A percentile compares a stretch with the other conserved stretches of the same genome.
phyloP scores from a whole-genome alignment of 495 filamentous ascomycete species.

The Beverwykella pulmonaria region DNA sequence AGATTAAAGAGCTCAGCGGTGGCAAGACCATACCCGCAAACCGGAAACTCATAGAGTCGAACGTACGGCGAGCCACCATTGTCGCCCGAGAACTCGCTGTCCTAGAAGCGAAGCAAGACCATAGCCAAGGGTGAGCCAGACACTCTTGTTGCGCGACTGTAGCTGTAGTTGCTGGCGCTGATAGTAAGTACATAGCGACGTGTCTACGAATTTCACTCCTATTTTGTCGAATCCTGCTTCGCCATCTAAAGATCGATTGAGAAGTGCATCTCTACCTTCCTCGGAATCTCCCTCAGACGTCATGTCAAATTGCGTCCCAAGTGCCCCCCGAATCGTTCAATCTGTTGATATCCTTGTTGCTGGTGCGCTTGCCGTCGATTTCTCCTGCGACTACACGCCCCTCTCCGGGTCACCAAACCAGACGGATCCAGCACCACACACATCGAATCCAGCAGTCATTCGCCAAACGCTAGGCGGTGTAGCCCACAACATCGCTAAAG shows the following conservation, averaged over 20 bases:
- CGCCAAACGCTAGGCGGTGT: conserved; percentile 88
- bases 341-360: conserved; percentile 73
- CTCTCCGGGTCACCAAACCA: conserved; percentile 39
- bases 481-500: conserved; percentile 86
- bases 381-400: conserved; percentile 76
- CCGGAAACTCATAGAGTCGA: conserved; percentile 72
- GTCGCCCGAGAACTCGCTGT: conserved; percentile 76
- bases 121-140: conserved; percentile 35
- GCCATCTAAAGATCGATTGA: not conserved
- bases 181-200: conserved; percentile 35
- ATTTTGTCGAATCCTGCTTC: conserved; percentile 6
- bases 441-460: conserved; percentile 84
- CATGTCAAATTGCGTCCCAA: no score
- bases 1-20: conserved; percentile 78
- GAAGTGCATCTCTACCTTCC: not conserved
- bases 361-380: conserved; percentile 84
- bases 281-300: conserved; percentile 5
- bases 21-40: conserved; percentile 76
- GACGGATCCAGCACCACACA: conserved; percentile 63
- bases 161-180: conserved; percentile 28
- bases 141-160: not conserved
- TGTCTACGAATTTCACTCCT: conserved; percentile 20
- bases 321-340: not conserved
- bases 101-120: conserved; percentile 51
- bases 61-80: conserved; percentile 76